Base-by-base conservation (phyloP, 1,284 basidiomycete species). In the Leccinum griseonigrum region DNA sequence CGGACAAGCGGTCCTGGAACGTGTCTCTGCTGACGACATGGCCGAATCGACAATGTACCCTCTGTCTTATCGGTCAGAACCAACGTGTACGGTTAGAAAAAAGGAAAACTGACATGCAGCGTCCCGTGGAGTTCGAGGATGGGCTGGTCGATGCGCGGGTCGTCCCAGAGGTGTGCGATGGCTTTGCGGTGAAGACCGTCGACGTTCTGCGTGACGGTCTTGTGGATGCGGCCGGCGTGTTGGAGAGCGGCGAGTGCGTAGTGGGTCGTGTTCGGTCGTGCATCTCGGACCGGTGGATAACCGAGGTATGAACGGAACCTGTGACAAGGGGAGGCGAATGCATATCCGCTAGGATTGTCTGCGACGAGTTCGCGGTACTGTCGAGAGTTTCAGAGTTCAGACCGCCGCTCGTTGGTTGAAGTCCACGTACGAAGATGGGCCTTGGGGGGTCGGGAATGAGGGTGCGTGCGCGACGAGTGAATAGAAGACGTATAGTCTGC, bases 81-180 rank as follows among this genome's bases (percentile, higher is more conserved):
- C 22, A 22, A 22, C 22, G 22, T 22, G 22, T 22, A 22, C 22
- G 22, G 22, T 22, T 22, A 22, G 22, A 22, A 22, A 22, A 22
- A 22, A 22, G 22, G 22, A 22, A 22, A 36, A 71, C 83, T 64
- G 71, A 93, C 92, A 69, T 93, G 91, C 4, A 98, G 76, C 8
- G 91, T 94, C 22, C 95, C 95, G 74, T 98, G 95, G 9, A 98
- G 81, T 72, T 97, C 94, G 32, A 97, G 78, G 57, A 95, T 88
- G 10, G 75, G 75, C 38, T 79, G 68, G 40, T 80, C 72, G 57
- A 81, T 73, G 46, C 65, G 71, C 6, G 69, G 56, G n/a, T 75
- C 67, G 60, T 76, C 70, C 76, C 74, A 79, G 22, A 76, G 68
- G 58, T 70, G 76, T 64, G 71, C 70, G 52, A 87, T 73, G 31